Evolutionary conservation across 2,329 filamentous ascomycete species (phyloP).

Genomic region (Pyrenophora graminea): DNA sequence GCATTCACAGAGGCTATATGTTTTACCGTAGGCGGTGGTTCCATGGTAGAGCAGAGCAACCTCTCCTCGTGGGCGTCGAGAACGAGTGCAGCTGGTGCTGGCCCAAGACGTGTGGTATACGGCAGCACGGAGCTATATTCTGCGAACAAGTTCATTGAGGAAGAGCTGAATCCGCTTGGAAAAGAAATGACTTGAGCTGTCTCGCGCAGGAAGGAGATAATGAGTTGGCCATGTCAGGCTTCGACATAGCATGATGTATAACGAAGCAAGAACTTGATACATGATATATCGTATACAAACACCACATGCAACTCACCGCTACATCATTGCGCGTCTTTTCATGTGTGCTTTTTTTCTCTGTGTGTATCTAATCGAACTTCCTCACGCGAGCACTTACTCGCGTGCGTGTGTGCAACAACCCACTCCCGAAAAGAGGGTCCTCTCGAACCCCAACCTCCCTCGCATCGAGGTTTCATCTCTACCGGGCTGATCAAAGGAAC

Average conservation of each 20-base stretch:
- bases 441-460: too few relatives aligned
- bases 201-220: neutral
- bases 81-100: slow-evolving; percentile 60
- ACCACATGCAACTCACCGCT: neutral
- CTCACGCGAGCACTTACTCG: too few relatives aligned
- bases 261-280: too few relatives aligned
- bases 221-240: neutral
- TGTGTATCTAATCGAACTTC: too few relatives aligned
- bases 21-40: slow-evolving; percentile 91
- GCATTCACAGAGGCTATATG: slow-evolving; percentile 89
- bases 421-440: too few relatives aligned
- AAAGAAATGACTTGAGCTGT: slow-evolving; percentile 49
- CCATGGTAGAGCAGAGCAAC: slow-evolving; percentile 99
- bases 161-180: slow-evolving; percentile 62
- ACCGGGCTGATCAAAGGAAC: too few relatives aligned
- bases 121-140: slow-evolving; percentile 81
- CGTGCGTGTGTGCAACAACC: too few relatives aligned
- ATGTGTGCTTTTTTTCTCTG: too few relatives aligned
- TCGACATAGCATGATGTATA: neutral
- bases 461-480: too few relatives aligned
- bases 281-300: too few relatives aligned
- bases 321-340: neutral
- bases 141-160: slow-evolving; percentile 63
- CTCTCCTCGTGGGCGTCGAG: slow-evolving; percentile 92
- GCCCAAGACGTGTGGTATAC: slow-evolving; percentile 82